These are phyloP conservation scores for Penicillium subrubescens DNA, from an alignment of 495 filamentous ascomycete species.

Conservation along the genomic window DNA sequence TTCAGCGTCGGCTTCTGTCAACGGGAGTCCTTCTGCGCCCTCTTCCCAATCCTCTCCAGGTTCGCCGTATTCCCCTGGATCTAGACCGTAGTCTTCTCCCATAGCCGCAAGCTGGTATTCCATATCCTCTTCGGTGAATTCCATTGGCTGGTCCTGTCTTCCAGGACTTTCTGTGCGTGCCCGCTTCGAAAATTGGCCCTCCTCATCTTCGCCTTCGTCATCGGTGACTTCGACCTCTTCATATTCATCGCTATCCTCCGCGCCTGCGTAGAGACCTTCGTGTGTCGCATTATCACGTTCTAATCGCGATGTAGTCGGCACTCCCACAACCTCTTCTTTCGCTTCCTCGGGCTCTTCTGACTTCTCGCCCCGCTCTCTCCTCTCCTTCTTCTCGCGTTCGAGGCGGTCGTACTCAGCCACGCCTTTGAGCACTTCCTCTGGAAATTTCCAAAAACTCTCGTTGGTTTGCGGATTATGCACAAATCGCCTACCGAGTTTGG, in stretches of 20 bases:
- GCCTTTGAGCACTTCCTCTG: conserved; percentile 76
- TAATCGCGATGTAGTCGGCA: conserved; percentile 5
- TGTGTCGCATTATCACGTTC: not conserved
- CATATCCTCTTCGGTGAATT: conserved; percentile 95
- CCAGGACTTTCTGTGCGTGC: conserved; percentile 61
- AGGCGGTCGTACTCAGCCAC: conserved; percentile 70
- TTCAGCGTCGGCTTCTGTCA: conserved; percentile 68
- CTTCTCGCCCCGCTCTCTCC: conserved; percentile 42
- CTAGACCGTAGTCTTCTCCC: conserved; percentile 74
- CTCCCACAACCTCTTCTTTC: conserved; percentile 10
- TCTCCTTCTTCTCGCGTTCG: conserved; percentile 54
- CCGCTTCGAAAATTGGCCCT: conserved; percentile 61
- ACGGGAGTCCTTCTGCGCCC: conserved; percentile 64
- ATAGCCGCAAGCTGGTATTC: conserved; percentile 87
- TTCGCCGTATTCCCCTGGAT: conserved; percentile 71
- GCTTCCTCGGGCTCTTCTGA: conserved; percentile 34
- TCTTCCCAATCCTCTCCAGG: conserved; percentile 69
- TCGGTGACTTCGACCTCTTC: conserved; percentile 90
- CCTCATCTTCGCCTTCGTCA: conserved; percentile 54
- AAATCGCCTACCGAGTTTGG: conserved; percentile 84
- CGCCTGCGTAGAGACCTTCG: conserved; percentile 13
- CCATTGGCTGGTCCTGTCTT: conserved; percentile 63
- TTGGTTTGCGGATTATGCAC: conserved; percentile 82
- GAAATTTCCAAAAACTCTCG: conserved; percentile 91
- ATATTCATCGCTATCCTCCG: conserved; percentile 66